Conservation (phyloP, 345 rosid genomes). For the Salix purpurea region DNA sequence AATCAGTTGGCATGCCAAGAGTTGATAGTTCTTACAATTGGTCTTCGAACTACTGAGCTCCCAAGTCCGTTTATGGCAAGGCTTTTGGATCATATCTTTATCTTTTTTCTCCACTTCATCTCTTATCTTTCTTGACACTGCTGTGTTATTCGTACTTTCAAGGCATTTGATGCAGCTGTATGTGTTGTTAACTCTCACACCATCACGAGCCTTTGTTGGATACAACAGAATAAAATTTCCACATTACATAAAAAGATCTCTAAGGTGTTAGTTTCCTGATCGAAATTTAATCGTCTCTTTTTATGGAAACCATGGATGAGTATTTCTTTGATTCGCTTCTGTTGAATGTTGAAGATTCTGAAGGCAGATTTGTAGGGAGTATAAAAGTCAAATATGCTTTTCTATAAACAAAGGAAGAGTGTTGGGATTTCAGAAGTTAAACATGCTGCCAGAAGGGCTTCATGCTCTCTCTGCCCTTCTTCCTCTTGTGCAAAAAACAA, state of each 20-base stretch:
- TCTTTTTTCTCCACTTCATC: background rate
- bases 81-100: constrained; percentile 5
- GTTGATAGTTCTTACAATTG: constrained; percentile 91
- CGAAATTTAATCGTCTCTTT: background rate
- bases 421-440: no score
- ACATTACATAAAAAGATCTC: background rate
- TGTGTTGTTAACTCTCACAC: constrained; percentile 28
- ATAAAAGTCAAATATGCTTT: no score
- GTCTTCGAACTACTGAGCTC: constrained; percentile 55
- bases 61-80: background rate
- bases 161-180: constrained; percentile 19
- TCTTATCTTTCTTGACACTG: constrained; percentile 9
- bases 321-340: background rate
- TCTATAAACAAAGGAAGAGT: background rate
- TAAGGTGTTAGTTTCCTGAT: background rate
- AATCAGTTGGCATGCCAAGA: constrained; percentile 66
- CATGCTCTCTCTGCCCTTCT: no score
- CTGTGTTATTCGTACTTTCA: constrained; percentile 1
- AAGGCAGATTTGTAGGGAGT: no score
- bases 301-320: background rate
- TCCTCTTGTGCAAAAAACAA: no score
- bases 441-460: no score
- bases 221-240: constrained; percentile 26
- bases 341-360: no score
- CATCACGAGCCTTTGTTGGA: constrained; percentile 15